These are phyloP conservation scores for Phaseolus lunatus DNA, from an alignment of 306 rosid genomes.

Conservation along the genomic window DNA sequence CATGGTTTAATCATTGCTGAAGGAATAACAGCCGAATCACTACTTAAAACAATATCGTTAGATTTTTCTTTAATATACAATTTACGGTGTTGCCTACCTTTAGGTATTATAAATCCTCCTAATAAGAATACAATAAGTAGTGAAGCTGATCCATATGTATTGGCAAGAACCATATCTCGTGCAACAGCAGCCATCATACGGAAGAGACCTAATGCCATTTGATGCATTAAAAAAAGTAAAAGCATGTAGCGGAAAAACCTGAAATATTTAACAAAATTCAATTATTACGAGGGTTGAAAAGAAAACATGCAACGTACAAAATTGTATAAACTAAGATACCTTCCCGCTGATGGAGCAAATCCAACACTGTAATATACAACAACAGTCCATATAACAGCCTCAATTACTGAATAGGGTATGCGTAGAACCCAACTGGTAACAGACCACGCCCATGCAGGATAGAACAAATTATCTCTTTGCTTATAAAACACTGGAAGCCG, in stretches of 20 bases:
- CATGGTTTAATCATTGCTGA: conserved; percentile 81
- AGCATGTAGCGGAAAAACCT: conserved; percentile 90
- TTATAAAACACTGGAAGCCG: conserved; percentile 89
- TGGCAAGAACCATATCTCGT: conserved; percentile 85
- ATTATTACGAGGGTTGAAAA: conserved; percentile 27
- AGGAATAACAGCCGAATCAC: conserved; percentile 42
- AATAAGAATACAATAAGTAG: conserved; percentile 66
- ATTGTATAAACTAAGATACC: conserved; percentile 50
- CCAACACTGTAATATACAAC: conserved; percentile 88
- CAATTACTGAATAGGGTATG: conserved; percentile 78
- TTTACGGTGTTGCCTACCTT: conserved; percentile 56
- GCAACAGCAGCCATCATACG: conserved; percentile 82
- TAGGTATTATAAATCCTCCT: conserved; percentile 90
- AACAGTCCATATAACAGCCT: conserved; percentile 79
- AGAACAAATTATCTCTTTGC: conserved; percentile 86
- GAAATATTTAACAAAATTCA: conserved; percentile 50
- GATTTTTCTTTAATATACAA: neutral
- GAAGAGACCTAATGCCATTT: conserved; percentile 94
- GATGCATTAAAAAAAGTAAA: conserved; percentile 74
- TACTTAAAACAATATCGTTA: neutral
- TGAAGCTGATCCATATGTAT: conserved; percentile 91
- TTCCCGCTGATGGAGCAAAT: conserved; percentile 78
- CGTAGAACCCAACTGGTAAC: conserved; percentile 76
- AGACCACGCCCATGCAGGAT: conserved; percentile 94
- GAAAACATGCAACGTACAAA: neutral